phyloP scores from a whole-genome alignment of 2,329 filamentous ascomycete genomes.

The Epichloe gansuensis region DNA sequence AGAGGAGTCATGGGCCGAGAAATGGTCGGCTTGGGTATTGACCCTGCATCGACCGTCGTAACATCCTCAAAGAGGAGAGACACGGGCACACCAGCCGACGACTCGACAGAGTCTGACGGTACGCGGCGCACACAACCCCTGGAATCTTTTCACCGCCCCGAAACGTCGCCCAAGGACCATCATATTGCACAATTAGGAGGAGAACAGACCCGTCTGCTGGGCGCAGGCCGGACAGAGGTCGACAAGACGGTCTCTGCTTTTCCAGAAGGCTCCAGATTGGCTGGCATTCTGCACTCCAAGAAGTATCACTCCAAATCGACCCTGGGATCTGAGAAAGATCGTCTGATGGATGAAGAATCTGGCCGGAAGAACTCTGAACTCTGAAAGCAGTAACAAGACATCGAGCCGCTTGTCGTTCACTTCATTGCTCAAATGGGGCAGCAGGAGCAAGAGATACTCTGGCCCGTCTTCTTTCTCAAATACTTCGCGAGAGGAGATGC shows the following conservation, averaged over 20 bases:
- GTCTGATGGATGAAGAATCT: constrained; percentile 34
- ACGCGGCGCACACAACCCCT: constrained; percentile 12
- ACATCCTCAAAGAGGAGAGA: constrained; percentile 41
- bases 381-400: constrained; percentile 37
- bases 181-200: background rate
- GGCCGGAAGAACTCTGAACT: constrained; percentile 42
- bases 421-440: constrained; percentile 62
- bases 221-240: background rate
- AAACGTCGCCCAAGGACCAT: constrained; percentile 12
- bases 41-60: constrained; percentile 40
- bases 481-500: constrained; percentile 79
- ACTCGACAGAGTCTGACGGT: constrained; percentile 13
- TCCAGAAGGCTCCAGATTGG: constrained; percentile 15
- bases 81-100: constrained; percentile 12
- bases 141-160: constrained; percentile 19
- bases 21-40: constrained; percentile 42
- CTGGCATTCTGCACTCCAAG: constrained; percentile 32
- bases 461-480: constrained; percentile 77
- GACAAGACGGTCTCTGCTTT: constrained; percentile 14
- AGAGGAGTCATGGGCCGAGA: constrained; percentile 49
- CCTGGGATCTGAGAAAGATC: constrained; percentile 27
- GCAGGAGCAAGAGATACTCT: constrained; percentile 43
- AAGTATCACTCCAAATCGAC: constrained; percentile 40
- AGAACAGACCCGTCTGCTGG: background rate
- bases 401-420: constrained; percentile 44